phyloP scores from a whole-genome alignment of 1,139 yeast species.

The Meyerozyma elateridarum region DNA sequence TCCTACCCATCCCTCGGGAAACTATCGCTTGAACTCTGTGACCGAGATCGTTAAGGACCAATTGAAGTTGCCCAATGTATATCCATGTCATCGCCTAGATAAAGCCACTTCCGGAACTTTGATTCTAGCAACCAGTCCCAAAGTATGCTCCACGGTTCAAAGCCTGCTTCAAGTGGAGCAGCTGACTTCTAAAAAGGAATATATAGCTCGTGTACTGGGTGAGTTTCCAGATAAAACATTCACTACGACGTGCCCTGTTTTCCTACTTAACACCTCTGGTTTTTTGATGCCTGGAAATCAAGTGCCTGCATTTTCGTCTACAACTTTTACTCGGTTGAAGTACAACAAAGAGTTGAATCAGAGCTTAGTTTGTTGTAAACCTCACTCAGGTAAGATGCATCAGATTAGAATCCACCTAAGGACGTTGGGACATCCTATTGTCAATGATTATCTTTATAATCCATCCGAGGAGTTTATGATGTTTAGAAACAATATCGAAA shows the following conservation, averaged over 20 bases:
- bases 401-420: slow-evolving; percentile 74
- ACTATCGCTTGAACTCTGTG: slow-evolving; percentile 54
- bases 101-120: slow-evolving; percentile 71
- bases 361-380: slow-evolving; percentile 59
- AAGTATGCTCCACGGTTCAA: slow-evolving; percentile 42
- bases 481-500: slow-evolving; percentile 24
- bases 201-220: slow-evolving; percentile 59
- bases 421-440: slow-evolving; percentile 62
- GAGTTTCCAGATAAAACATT: slow-evolving; percentile 39
- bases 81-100: slow-evolving; percentile 70
- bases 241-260: slow-evolving; percentile 31
- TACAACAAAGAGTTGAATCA: slow-evolving; percentile 31
- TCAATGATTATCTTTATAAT: slow-evolving; percentile 60
- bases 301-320: slow-evolving; percentile 29
- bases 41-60: slow-evolving; percentile 53
- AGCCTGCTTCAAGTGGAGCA: slow-evolving; percentile 31
- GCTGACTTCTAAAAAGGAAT: no score
- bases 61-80: slow-evolving; percentile 25
- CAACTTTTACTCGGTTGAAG: slow-evolving; percentile 24
- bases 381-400: slow-evolving; percentile 72
- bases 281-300: slow-evolving; percentile 27
- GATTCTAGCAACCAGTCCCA: slow-evolving; percentile 49
- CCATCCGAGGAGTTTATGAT: slow-evolving; percentile 15
- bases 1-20: slow-evolving; percentile 79
- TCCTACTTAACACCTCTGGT: slow-evolving; percentile 33